phyloP scores from a whole-genome alignment of 2,329 filamentous ascomycete species.

The Rachicladosporium sp. region DNA sequence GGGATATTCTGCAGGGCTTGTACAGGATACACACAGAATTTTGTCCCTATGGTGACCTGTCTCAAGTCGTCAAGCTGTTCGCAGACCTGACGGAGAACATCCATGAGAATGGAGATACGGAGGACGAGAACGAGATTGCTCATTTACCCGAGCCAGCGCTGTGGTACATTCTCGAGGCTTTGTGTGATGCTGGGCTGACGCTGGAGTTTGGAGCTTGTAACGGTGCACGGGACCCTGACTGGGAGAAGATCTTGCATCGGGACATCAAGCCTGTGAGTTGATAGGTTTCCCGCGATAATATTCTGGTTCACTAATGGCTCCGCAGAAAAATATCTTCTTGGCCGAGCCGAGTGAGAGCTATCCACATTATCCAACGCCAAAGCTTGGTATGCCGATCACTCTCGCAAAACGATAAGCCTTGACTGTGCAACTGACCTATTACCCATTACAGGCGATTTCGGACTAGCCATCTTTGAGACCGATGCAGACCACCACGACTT shows the following conservation, averaged over 20 bases:
- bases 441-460: slow-evolving; percentile 3
- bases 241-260: slow-evolving; percentile 44
- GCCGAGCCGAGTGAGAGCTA: too few relatives aligned
- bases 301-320: too few relatives aligned
- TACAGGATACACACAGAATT: not conserved
- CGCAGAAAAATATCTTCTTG: too few relatives aligned
- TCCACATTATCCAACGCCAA: too few relatives aligned
- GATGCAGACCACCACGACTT: not conserved
- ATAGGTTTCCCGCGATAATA: too few relatives aligned
- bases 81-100: too few relatives aligned
- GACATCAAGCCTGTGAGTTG: slow-evolving; percentile 70
- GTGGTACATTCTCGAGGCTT: slow-evolving; percentile 7
- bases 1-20: too few relatives aligned
- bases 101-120: too few relatives aligned
- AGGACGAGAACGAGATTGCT: too few relatives aligned
- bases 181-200: slow-evolving; percentile 9
- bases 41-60: not conserved
- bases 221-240: not conserved
- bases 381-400: too few relatives aligned
- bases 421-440: too few relatives aligned
- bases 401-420: too few relatives aligned
- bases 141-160: slow-evolving; percentile 8
- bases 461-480: slow-evolving; percentile 3
- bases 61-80: not conserved
- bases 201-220: slow-evolving; percentile 6